Percentiles rank a stretch among this genome's conserved stretches.
Evolutionary conservation across 257 asterid species (phyloP).

Genomic region (Nicotiana knightiana): DNA sequence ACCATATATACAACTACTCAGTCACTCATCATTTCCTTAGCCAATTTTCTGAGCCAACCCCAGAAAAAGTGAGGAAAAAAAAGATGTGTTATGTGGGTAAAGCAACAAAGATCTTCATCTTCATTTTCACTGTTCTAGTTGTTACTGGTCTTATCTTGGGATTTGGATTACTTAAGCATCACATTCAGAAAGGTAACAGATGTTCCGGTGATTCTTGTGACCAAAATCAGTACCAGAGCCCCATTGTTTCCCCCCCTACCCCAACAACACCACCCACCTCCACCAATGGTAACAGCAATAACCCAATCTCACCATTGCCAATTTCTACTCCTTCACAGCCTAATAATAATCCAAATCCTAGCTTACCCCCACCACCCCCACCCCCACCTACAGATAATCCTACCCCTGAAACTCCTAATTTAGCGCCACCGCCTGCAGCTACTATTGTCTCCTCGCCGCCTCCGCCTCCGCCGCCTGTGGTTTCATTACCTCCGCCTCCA

Average conservation of each 20-base stretch:
- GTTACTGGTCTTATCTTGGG: conserved; percentile 62
- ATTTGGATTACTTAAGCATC: conserved; percentile 38
- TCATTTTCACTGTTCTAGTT: conserved; percentile 51
- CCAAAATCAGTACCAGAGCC: conserved; percentile 11
- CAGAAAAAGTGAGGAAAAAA: neutral
- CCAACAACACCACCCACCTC: conserved; percentile 8
- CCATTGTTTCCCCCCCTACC: conserved; percentile 1
- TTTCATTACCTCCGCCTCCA: conserved; percentile 62
- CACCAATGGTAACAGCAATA: neutral
- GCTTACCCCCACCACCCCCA: conserved; percentile 23
- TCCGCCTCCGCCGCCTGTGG: conserved; percentile 32
- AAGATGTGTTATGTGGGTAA: conserved; percentile 79
- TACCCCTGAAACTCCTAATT: conserved; percentile 26
- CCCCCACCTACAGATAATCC: conserved; percentile 33
- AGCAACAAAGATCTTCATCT: conserved; percentile 93
- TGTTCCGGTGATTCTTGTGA: conserved; percentile 51
- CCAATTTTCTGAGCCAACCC: conserved; percentile 10
- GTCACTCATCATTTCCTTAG: conserved; percentile 9
- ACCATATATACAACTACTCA: neutral
- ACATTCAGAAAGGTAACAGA: conserved; percentile 20
- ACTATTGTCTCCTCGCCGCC: neutral
- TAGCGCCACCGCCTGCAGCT: conserved; percentile 25
- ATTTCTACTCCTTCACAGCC: conserved; percentile 22
- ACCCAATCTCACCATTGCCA: conserved; percentile 11
- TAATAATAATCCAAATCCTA: conserved; percentile 14